phyloP scores from a whole-genome alignment of 2,329 filamentous ascomycete species.

The Cytospora chrysosperma region DNA sequence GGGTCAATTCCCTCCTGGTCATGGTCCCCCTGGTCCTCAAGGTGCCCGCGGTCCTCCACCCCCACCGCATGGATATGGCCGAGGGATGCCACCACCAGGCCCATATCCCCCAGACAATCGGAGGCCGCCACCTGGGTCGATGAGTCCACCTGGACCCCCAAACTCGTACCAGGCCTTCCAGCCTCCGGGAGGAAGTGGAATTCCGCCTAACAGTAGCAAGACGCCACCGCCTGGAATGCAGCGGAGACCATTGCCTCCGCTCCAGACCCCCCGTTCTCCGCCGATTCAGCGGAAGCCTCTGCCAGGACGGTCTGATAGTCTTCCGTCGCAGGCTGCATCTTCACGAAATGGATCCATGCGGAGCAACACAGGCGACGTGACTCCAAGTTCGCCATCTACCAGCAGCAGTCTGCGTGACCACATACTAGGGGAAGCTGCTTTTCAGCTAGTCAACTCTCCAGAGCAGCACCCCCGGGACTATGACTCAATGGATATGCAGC shows the following conservation, averaged over 20 bases:
- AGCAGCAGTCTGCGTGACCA: conserved; percentile 40
- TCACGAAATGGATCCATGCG: conserved; percentile 27
- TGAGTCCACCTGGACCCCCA: conserved; percentile 11
- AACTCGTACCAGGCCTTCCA: conserved; percentile 16
- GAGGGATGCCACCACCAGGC: conserved; percentile 28
- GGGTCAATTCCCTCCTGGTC: conserved; percentile 18
- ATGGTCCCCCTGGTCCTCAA: conserved; percentile 14
- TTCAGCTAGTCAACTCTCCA: conserved; percentile 45
- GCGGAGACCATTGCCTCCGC: conserved; percentile 14
- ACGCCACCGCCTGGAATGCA: conserved; percentile 19
- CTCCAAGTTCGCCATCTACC: conserved; percentile 39
- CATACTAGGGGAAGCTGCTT: conserved; percentile 47
- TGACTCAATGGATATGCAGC: conserved; percentile 23
- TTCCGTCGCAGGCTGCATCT: conserved; percentile 15
- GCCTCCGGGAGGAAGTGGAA: conserved; percentile 2
- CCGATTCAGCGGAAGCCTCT: conserved; percentile 53
- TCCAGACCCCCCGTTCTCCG: conserved; percentile 33
- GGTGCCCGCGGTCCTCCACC: conserved; percentile 30
- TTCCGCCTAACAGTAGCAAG: conserved; percentile 10
- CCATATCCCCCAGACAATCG: conserved; percentile 12
- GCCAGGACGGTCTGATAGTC: conserved; percentile 35
- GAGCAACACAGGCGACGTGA: conserved; percentile 39
- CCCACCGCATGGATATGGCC: conserved; percentile 24
- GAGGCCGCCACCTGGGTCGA: conserved; percentile 18
- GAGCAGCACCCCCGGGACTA: conserved; percentile 29